A percentile compares a stretch with the other conserved stretches of the same genome.
Evolutionary conservation across 108 stramenopile species (phyloP).

Genomic region (Cyclotella kingstonii): DNA sequence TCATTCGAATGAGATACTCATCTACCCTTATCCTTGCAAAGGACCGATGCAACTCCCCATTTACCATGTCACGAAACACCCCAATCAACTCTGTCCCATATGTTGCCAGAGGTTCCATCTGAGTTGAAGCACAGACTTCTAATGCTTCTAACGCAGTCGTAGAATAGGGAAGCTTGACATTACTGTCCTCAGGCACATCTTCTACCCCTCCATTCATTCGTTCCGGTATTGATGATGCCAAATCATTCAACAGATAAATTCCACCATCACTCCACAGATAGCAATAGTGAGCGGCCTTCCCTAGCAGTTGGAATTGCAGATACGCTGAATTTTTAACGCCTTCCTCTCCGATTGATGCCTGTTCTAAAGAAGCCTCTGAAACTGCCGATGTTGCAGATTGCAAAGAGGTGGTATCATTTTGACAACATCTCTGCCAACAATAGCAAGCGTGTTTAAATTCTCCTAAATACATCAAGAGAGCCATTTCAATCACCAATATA

Average conservation of each 20-base stretch:
- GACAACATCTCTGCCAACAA: constrained; percentile 31
- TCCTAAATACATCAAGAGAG: constrained; percentile 38
- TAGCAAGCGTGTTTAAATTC: constrained; percentile 46
- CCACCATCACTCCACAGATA: constrained; percentile 40
- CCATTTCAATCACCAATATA: constrained; percentile 39
- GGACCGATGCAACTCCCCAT: constrained; percentile 29
- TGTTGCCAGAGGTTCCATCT: constrained; percentile 37
- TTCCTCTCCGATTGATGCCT: not conserved
- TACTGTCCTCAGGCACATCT: not conserved
- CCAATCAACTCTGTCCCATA: constrained; percentile 30
- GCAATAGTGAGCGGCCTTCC: constrained; percentile 36
- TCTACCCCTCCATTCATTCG: constrained; percentile 14
- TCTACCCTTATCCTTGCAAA: constrained; percentile 31
- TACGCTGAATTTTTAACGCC: not conserved
- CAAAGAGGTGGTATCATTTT: not conserved
- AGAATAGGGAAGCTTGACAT: constrained; percentile 29
- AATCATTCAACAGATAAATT: constrained; percentile 15
- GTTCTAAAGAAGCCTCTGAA: too few relatives aligned
- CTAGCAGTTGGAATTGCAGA: constrained; percentile 30
- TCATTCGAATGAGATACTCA: constrained; percentile 33
- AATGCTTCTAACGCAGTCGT: constrained; percentile 31
- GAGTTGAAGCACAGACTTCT: constrained; percentile 14
- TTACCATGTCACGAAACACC: constrained; percentile 29
- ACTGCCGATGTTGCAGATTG: not conserved
- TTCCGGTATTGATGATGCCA: not conserved